Base-by-base conservation (phyloP, 345 rosid species). In the Zanthoxylum bungeanum region DNA sequence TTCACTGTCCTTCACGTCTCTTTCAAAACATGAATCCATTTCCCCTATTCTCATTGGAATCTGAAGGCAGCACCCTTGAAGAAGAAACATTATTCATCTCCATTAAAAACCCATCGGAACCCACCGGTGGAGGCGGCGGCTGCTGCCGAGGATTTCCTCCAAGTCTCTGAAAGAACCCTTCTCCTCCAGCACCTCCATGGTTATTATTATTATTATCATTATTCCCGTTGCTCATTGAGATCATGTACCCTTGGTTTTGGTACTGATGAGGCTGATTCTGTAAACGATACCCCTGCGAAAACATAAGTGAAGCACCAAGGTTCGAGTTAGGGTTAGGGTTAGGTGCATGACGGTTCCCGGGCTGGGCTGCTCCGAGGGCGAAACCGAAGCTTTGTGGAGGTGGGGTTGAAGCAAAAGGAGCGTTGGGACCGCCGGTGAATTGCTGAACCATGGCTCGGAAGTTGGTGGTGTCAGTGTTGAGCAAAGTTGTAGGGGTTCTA, bases 391-490 rank as follows among this genome's bases (percentile, higher is more conserved):
- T 65, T 7, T 77, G 61, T 25, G 73, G 60, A 0, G 77, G 42
- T n/a, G 85, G 84, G 0, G 88, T 51, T 2, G 63, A 44, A 0
- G 87, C 80, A 37, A 88, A 89, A 24, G 90, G 84, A 16, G 90
- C 86, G 4, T 77, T 80, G 7, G 97, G 97, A 16, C 93, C 89
- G 0, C 99, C 99, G 0, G 99, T 95, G 83, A 85, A 95, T 30
- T 91, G 99, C 42, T 95, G 99, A 57, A 95, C 99, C 97, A 95
- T 85, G 79, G 98, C 97, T 1, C 99, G 82, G 79, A 95, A 95
- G 60, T 95, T 95, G 0, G 93, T 68, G 9, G 98, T 88, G 82
- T 95, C 98, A 2, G 99, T 95, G 75, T 89, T 92, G 52, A 95
- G 84, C 47, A 92, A 80, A n/a, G 99, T 92, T 59, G 99, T 92